These are phyloP conservation scores for Orbilia oligospora DNA, from an alignment of 2,329 filamentous ascomycete species.

Conservation along the genomic window DNA sequence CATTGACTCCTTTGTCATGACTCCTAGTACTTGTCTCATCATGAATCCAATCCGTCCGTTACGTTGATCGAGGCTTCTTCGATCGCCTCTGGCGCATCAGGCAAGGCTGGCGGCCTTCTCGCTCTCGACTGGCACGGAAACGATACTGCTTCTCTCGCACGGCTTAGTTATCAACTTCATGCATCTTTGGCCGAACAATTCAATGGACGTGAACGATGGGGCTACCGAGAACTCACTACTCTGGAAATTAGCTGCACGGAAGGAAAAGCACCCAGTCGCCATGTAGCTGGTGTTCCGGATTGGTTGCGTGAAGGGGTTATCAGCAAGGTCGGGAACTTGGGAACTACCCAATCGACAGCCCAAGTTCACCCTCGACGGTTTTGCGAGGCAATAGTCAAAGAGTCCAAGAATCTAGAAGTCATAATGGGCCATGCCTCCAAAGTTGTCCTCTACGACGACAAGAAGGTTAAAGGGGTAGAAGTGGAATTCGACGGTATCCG, in stretches of 20 bases:
- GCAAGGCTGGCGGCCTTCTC: slow-evolving; percentile 92
- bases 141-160: slow-evolving; percentile 75
- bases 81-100: slow-evolving; percentile 91
- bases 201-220: slow-evolving; percentile 83
- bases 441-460: slow-evolving; percentile 22
- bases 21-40: slow-evolving; percentile 74
- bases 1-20: slow-evolving; percentile 4
- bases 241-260: slow-evolving; percentile 48
- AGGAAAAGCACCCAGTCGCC: slow-evolving; percentile 5
- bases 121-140: slow-evolving; percentile 68
- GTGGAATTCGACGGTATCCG: slow-evolving; percentile 22
- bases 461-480: slow-evolving; percentile 29
- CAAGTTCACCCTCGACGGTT: slow-evolving; percentile 82
- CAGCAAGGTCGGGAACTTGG: slow-evolving; percentile 29
- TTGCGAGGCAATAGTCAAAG: slow-evolving; percentile 69
- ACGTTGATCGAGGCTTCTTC: slow-evolving; percentile 88
- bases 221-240: slow-evolving; percentile 72
- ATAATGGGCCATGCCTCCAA: slow-evolving; percentile 40
- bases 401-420: slow-evolving; percentile 32
- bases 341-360: slow-evolving; percentile 72
- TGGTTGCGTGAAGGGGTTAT: slow-evolving; percentile 36
- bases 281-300: slow-evolving; percentile 15
- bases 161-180: slow-evolving; percentile 87
- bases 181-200: slow-evolving; percentile 87
- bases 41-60: slow-evolving; percentile 80